These are phyloP conservation scores for Ascochyta viciae-villosae DNA, from an alignment of 2,329 filamentous ascomycete species.

Conservation along the genomic window DNA sequence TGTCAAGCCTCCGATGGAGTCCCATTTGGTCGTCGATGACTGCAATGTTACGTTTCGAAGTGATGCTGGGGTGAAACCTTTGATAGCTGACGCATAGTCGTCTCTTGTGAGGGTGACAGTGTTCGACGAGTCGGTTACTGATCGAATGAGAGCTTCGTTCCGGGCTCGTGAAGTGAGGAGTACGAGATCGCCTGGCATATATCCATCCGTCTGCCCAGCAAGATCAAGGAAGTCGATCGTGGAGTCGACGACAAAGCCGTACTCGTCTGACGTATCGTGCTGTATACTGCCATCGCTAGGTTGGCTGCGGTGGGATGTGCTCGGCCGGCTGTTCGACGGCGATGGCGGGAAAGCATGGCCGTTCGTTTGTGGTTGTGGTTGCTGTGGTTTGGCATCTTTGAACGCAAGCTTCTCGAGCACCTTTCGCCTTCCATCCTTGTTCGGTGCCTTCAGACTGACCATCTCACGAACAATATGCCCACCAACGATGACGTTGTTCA, in stretches of 20 bases:
- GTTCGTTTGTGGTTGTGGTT: conserved; percentile 24
- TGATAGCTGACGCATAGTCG: conserved; percentile 85
- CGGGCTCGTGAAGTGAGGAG: conserved; percentile 85
- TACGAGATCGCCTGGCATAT: conserved; percentile 94
- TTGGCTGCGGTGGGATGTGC: conserved; percentile 52
- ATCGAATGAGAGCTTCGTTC: conserved; percentile 90
- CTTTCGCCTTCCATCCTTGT: conserved; percentile 85
- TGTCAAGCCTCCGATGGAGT: conserved; percentile 85
- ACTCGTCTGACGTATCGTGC: conserved; percentile 48
- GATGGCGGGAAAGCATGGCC: conserved; percentile 45
- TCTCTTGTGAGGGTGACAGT: conserved; percentile 69
- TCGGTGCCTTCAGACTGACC: conserved; percentile 84
- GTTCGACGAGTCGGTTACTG: conserved; percentile 60
- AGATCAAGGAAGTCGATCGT: conserved; percentile 91
- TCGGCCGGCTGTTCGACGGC: conserved; percentile 59
- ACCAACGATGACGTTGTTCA: conserved; percentile 89
- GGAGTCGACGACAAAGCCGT: conserved; percentile 74
- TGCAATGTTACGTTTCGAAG: conserved; percentile 94
- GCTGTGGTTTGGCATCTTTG: conserved; percentile 43
- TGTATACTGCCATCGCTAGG: conserved; percentile 47
- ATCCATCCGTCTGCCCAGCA: conserved; percentile 92
- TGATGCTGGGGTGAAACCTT: conserved; percentile 93
- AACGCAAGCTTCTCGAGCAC: conserved; percentile 81
- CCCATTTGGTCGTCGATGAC: conserved; percentile 89
- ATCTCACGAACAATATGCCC: conserved; percentile 94